Evolutionary conservation across 192 early-diverging fungal species (phyloP), one percentile per base, ranked within the genome.

Genomic region (Backusella mclennaniae): DNA sequence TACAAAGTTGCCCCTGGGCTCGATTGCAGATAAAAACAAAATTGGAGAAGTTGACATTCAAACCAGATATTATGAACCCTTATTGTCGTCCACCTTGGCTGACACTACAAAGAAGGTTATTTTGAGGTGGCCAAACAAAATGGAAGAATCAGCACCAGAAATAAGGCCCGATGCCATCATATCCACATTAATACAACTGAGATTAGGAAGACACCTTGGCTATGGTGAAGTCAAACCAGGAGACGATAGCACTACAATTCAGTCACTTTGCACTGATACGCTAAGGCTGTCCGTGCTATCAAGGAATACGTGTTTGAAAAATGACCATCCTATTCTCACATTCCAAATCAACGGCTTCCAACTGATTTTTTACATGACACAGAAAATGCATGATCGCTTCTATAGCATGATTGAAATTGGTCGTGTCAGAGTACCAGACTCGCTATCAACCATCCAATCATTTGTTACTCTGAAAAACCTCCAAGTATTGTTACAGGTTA

Each of bases 181-280:
- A 67, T 67, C 67, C 35, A 67, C 67, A 67, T 67, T 67, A 19
- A 14, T 67, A 67, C 35, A 67, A 67, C 36, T 67, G 11, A 67
- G 35, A 67, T 14, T 67, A 12, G 67, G 29, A 67, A 67, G 67
- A 67, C 67, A 67, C 23, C 67, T 67, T 19, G 67, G 67, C 9
- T 67, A 67, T 67, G 67, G 67, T 14, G 67, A 67, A 67, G 31
- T 67, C 67, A 67, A 67, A 67, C 67, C 67, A 67, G 67, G 67
- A 8, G 67, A 67, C 14, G 31, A 67, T 17, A 67, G 31, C 6
- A 67, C 67, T 67, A 67, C 67, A 6, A 38, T 33, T 17, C 23
- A 67, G 35, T 67, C 7, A 35, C 67, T 67, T 6, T 67, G 67
- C 31, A 12, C 38, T 35, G 67, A 67, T 33, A 67, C 67, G 35